These are phyloP conservation scores for Sedum album DNA, from an alignment of 164 flowering plant species.

Conservation along the genomic window DNA sequence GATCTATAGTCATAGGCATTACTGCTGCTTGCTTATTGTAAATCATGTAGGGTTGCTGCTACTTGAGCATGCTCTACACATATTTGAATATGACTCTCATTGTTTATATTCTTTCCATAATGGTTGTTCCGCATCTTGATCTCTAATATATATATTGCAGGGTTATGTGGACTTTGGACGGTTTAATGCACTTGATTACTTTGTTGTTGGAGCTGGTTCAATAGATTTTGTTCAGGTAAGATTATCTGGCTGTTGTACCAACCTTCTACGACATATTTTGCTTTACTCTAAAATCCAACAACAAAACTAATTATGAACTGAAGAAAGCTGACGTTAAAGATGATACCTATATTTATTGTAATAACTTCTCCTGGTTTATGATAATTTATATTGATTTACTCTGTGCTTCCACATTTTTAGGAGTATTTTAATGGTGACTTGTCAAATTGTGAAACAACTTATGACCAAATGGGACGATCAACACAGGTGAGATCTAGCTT, in stretches of 20 bases:
- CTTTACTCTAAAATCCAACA: neutral
- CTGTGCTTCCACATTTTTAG: conserved; percentile 20
- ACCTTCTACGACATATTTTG: neutral
- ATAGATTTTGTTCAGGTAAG: conserved; percentile 77
- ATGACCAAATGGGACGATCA: conserved; percentile 83
- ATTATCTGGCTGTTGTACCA: neutral
- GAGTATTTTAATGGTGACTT: conserved; percentile 75
- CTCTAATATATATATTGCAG: conserved; percentile 26
- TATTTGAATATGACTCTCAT: neutral
- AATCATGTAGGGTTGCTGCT: neutral
- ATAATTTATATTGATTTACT: neutral
- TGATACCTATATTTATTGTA: neutral
- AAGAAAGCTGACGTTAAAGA: neutral
- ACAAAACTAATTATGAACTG: neutral
- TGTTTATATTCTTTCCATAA: neutral
- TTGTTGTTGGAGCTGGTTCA: conserved; percentile 57
- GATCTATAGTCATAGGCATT: too few species aligned
- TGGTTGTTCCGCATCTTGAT: neutral
- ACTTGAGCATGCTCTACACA: neutral
- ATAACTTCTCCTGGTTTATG: neutral
- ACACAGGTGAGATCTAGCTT: conserved; percentile 55
- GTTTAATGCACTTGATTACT: conserved; percentile 46
- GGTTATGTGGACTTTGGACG: conserved; percentile 86
- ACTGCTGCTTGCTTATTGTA: neutral
- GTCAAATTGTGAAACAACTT: conserved; percentile 62